Conservation (phyloP, 140 eudicot species). For the Bidens hawaiensis region DNA sequence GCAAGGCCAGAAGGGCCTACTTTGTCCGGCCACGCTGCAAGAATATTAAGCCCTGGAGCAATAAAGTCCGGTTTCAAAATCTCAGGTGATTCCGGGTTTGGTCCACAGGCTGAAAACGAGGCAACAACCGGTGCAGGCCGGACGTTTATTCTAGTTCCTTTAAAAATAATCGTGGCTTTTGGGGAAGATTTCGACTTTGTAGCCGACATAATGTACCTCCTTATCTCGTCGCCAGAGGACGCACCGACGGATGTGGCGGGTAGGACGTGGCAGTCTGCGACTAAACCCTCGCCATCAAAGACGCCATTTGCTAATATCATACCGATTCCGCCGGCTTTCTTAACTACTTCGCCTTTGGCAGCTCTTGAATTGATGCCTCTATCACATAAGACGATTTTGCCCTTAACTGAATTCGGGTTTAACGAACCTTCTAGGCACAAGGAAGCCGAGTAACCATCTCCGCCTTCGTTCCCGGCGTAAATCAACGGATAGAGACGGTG, state of each 20-base stretch:
- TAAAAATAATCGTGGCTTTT: constrained; percentile 60
- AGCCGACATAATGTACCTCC: constrained; percentile 52
- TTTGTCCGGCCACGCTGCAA: constrained; percentile 85
- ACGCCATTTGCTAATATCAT: constrained; percentile 92
- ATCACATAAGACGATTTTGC: constrained; percentile 82
- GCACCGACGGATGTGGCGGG: constrained; percentile 89
- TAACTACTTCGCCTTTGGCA: constrained; percentile 78
- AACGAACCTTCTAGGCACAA: constrained; percentile 80
- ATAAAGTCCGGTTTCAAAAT: no score
- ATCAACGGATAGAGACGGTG: no score
- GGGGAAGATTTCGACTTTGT: constrained; percentile 36
- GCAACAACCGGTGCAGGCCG: constrained; percentile 91
- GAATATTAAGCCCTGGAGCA: constrained; percentile 87
- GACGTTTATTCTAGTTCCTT: constrained; percentile 62
- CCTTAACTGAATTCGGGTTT: constrained; percentile 49
- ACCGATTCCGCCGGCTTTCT: constrained; percentile 79
- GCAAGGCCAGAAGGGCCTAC: constrained; percentile 78
- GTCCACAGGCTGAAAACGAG: constrained; percentile 89
- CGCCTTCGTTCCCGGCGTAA: no score
- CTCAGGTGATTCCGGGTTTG: constrained; percentile 83
- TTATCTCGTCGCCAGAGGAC: constrained; percentile 54
- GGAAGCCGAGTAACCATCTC: constrained; percentile 83
- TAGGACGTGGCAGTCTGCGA: constrained; percentile 82
- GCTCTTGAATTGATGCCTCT: constrained; percentile 87
- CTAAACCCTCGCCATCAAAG: constrained; percentile 89